These are phyloP conservation scores for Gloeostereum incarnatum DNA, from an alignment of 768 basidiomycete species.

Conservation along the genomic window DNA sequence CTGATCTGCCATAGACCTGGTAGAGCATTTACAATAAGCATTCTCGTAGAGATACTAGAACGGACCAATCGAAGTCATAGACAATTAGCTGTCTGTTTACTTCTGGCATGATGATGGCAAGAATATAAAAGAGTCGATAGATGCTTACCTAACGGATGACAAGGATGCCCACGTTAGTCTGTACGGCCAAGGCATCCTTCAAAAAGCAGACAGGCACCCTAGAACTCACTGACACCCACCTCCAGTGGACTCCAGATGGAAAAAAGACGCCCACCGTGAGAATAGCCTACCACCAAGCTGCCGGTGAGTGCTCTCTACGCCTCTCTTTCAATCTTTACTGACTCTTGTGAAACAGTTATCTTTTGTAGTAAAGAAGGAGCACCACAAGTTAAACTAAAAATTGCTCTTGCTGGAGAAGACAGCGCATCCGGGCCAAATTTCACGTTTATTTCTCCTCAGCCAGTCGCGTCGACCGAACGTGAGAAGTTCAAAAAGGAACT, in stretches of 20 bases:
- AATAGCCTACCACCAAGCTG: constrained; percentile 48
- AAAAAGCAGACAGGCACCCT: constrained; percentile 75
- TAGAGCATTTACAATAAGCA: neutral
- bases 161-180: constrained; percentile 57
- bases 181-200: constrained; percentile 73
- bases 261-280: constrained; percentile 55
- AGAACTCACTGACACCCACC: constrained; percentile 60
- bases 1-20: constrained; percentile 87
- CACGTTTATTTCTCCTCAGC: constrained; percentile 62
- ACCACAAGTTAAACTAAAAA: constrained; percentile 68
- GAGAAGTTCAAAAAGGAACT: constrained; percentile 79
- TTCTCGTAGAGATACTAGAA: constrained; percentile 2
- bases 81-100: constrained; percentile 66
- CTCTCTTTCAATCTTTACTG: constrained; percentile 10
- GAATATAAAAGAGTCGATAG: constrained; percentile 11
- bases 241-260: constrained; percentile 77
- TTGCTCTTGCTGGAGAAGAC: constrained; percentile 61
- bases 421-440: constrained; percentile 79
- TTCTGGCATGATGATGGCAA: constrained; percentile 4
- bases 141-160: constrained; percentile 6
- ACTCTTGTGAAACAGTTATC: constrained; percentile 47
- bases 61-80: constrained; percentile 95
- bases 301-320: constrained; percentile 37
- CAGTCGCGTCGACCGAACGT: constrained; percentile 59
- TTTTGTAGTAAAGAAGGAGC: constrained; percentile 85